Percentiles rank a stretch among this genome's conserved stretches.
Conservation (phyloP, 2,329 filamentous ascomycete genomes). For the Stachybotrys chlorohalonatus region DNA sequence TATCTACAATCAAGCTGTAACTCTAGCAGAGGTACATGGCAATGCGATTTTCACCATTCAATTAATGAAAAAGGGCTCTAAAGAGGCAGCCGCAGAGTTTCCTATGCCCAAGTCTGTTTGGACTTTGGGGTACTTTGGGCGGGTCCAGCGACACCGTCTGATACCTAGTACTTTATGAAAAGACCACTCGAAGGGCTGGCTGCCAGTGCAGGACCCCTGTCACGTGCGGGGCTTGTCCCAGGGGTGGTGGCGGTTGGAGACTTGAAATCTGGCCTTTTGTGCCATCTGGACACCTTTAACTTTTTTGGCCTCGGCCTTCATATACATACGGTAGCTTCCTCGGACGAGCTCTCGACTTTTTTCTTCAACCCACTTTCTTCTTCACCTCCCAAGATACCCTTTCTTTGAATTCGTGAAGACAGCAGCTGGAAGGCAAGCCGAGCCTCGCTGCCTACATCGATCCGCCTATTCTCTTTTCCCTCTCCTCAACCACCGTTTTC, state of each 20-base stretch:
- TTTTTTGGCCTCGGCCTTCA: slow-evolving; percentile 24
- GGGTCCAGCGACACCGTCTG: no score
- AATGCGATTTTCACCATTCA: no score
- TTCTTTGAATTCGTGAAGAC: slow-evolving; percentile 11
- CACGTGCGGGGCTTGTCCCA: slow-evolving; percentile 16
- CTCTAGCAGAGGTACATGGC: no score
- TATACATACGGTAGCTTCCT: slow-evolving; percentile 10
- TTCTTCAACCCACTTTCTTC: slow-evolving; percentile 16
- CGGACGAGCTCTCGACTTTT: slow-evolving; percentile 16
- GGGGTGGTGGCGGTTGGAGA: slow-evolving; percentile 7
- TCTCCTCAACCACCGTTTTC: background rate
- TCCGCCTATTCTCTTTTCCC: slow-evolving; percentile 14
- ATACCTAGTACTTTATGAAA: no score
- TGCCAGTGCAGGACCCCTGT: slow-evolving; percentile 15
- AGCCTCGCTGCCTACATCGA: slow-evolving; percentile 15
- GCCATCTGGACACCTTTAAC: slow-evolving; percentile 35
- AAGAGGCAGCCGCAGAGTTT: no score
- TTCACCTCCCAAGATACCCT: slow-evolving; percentile 19
- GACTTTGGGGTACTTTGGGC: no score
- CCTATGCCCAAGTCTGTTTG: no score
- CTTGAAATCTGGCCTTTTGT: slow-evolving; percentile 43
- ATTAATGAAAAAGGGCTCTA: no score
- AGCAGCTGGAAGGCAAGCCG: slow-evolving; percentile 18
- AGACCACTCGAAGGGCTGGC: background rate
- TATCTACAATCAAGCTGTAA: no score